These are phyloP conservation scores for Neurospora tetrasperma DNA, from an alignment of 495 filamentous ascomycete genomes.

Conservation along the genomic window DNA sequence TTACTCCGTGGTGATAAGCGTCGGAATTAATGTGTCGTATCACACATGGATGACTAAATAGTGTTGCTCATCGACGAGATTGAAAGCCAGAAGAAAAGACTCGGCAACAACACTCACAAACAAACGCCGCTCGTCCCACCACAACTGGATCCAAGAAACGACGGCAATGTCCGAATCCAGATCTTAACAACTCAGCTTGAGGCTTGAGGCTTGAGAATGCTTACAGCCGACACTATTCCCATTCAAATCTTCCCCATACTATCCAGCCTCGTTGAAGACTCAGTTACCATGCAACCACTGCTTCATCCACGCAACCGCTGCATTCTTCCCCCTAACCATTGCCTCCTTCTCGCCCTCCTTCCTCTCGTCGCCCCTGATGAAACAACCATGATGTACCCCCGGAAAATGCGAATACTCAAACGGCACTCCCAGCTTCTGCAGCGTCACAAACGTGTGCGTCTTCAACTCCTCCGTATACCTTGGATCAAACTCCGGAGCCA, in stretches of 20 bases:
- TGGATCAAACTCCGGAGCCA: conserved; percentile 47
- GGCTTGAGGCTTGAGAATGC: not conserved
- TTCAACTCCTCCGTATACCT: conserved; percentile 44
- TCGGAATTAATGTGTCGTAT: not conserved
- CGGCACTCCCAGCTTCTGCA: conserved; percentile 32
- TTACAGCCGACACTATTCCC: not conserved
- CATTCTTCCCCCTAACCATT: conserved; percentile 39
- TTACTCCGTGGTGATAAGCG: not conserved
- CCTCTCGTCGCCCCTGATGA: conserved; percentile 34
- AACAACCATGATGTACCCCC: conserved; percentile 41
- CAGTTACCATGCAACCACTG: conserved; percentile 19
- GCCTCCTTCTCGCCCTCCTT: conserved; percentile 33
- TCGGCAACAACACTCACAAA: not conserved
- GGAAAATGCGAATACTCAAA: conserved; percentile 52
- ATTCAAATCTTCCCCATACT: not conserved
- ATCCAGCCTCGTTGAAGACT: not conserved
- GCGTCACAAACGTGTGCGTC: conserved; percentile 28
- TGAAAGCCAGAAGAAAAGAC: not conserved
- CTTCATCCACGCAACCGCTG: conserved; percentile 33
- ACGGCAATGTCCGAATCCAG: not conserved
- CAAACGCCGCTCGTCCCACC: not conserved
- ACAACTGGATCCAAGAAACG: not conserved
- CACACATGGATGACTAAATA: not conserved
- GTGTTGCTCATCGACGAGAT: not conserved
- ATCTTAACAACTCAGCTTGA: not conserved